Evolutionary conservation across 2,329 filamentous ascomycete genomes (phyloP), one percentile per base, ranked within the genome.

Genomic region (Aspergillus pseudotamarii): DNA sequence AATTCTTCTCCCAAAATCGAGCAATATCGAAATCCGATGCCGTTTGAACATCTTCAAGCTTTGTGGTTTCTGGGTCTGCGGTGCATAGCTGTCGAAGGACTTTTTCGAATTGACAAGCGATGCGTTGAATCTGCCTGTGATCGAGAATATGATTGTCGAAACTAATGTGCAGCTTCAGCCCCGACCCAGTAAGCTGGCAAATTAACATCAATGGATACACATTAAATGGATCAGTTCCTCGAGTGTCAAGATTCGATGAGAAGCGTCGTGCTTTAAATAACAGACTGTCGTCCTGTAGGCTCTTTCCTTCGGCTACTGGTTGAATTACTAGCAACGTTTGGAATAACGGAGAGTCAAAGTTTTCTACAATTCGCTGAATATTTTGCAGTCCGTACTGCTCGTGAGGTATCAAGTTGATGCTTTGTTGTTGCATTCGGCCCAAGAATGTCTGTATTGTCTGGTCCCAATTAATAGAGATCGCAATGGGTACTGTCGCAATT

Each of bases 401-500:
- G 14, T 38, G 51, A 4, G 59, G 41, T 12, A 58, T 61, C 59
- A 58, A 50, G 4, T 34, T 38, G 9, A 43, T 45, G 9, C 45
- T 36, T 32, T 58, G 59, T 3, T 58, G n/a, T 19, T 61, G 59
- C 16, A 61, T 54, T 19, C 9, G 19, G 10, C 21, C 41, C n/a
- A 34, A 58, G 43, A 21, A 30, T 23, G 23, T 34, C 23, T 53
- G 43, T 45, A 41, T 48, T 28, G 9, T 48, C 45, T 48, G 21
- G 21, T 16, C 12, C 45, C 45, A 48, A 26, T 48, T 11, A 23
- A 48, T 26, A 14, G 45, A 48, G 21, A 6, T 26, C 16, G 45
- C 45, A 48, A 61, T n/a, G 2, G 59, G 59, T 21, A 61, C 36
- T 9, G 59, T 61, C 6, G 59, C 54, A 30, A 61, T 61, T 41